Base-by-base conservation (phyloP, 1,284 basidiomycete species). In the Marasmius oreades region DNA sequence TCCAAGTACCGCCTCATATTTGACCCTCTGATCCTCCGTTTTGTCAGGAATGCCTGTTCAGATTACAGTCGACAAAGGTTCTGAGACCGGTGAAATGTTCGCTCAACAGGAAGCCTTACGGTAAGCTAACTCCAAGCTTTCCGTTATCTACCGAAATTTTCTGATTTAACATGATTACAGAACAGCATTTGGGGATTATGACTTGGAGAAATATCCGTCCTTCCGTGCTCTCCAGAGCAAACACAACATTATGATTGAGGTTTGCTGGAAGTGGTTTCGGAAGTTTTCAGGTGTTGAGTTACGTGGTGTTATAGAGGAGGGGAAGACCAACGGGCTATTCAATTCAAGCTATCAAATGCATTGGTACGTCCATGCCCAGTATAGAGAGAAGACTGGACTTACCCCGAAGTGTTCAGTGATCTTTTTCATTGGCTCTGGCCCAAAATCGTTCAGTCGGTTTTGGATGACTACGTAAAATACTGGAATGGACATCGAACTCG, bases 361-460 rank as follows among this genome's bases (percentile, higher is more conserved):
- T 45, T 28, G 57, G 61, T 62, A 48, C 33, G 51, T 57, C n/a
- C 10, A 5, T 33, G 20, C 14, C 18, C 36, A 26, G 14, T 8
- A 33, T 33, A 22, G n/a, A n/a, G n/a, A n/a, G n/a, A n/a, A n/a
- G n/a, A n/a, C n/a, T 48, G 18, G 11, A 6, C 11, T 20, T 22
- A 18, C 8, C 26, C 24, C 5, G 14, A n/a, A n/a, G n/a, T 47
- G 45, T 36, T 14, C 39, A 55, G 55, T n/a, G 31, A 56, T 24
- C 55, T 59, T 2, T 61, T 61, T 20, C 52, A 57, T 18, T 61
- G 59, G 59, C 20, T 61, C 14, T 61, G 57, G 54, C 44, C 57
- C 12, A 56, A 52, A 24, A 58, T 56, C 37, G 55, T 56, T 22
- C 46, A 61, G 36, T 18, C 48, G 5, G 44, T 44, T 8, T 24